Base-by-base conservation (phyloP, 345 rosid species). In the Brassica rapa region DNA sequence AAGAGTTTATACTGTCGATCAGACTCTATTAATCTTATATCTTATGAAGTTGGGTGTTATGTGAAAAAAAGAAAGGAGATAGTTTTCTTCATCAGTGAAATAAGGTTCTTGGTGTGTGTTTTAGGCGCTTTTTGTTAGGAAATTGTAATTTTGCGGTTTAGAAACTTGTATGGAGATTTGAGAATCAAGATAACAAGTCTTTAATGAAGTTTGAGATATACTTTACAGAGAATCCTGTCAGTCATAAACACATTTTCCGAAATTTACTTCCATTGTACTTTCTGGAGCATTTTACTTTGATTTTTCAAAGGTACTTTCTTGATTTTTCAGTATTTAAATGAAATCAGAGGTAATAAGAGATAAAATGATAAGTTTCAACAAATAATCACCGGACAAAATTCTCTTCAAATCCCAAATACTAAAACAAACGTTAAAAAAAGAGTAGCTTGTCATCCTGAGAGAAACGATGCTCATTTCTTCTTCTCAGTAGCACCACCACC, bases 401-500 rank as follows among this genome's bases (percentile, higher is more conserved):
- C 67, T 56, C 29, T 53, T 55, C 14, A 43, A 78, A 72, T 71
- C 67, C 9, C 14, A 56, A 65, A 66, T 14, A 16, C 35, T 37
- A 77, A 63, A 64, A 15, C 66, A 27, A 46, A 29, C 35, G 65
- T 12, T 65, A 9, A 14, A 39, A 9, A 14, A 39, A 5, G 62
- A 63, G 4, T 30, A 62, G 4, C 12, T 63, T 30, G 21, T 29
- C 10, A 12, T 6, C 29, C 5, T 62, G 21, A 29, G 2, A 59
- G 33, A 59, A 0, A 32, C 10, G 72, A 62, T 56, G 24, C 14
- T 82, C 57, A 82, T 60, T 82, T 77, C 72, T 77, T 82, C 84
- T 77, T 77, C 60, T 77, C 84, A 25, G 79, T 33, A 21, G 1
- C 78, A 79, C 51, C 84, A 72, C 72, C 80, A 76, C 76, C 80